Evolutionary conservation across 441 rosid genomes (phyloP).

Genomic region (Euphorbia celastroides): DNA sequence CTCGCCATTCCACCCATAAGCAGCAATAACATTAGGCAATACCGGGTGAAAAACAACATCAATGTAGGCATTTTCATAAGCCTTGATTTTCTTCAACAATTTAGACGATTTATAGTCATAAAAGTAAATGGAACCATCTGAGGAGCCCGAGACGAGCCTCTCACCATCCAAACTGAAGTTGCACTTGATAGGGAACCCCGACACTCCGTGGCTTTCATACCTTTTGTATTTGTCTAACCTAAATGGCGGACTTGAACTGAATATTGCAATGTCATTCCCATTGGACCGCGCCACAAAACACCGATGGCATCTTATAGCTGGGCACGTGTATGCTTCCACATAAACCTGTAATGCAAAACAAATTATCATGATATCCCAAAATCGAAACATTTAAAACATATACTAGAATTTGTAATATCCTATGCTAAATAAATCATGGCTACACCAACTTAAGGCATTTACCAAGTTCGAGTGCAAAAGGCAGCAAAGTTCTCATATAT

Average conservation of each 20-base stretch:
- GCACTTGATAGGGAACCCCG: conserved; percentile 79
- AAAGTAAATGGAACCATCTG: conserved; percentile 62
- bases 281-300: conserved; percentile 71
- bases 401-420: too few relatives aligned
- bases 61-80: conserved; percentile 58
- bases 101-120: conserved; percentile 42
- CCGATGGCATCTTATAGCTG: conserved; percentile 58
- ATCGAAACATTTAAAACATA: too few relatives aligned
- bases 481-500: background rate
- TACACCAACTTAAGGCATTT: too few relatives aligned
- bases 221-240: conserved; percentile 72
- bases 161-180: conserved; percentile 61
- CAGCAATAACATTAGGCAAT: conserved; percentile 53
- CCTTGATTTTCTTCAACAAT: conserved; percentile 52
- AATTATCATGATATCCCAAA: background rate
- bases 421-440: too few relatives aligned
- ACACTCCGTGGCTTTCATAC: conserved; percentile 63
- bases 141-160: conserved; percentile 62
- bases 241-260: conserved; percentile 68
- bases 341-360: too few relatives aligned
- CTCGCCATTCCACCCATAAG: conserved; percentile 75
- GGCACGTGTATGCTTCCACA: conserved; percentile 79
- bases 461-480: background rate
- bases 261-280: conserved; percentile 76
- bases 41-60: conserved; percentile 65